Evolutionary conservation across 2,329 filamentous ascomycete genomes (phyloP), one percentile per base, ranked within the genome.

Genomic region (Exophiala phaeomuriformis): DNA sequence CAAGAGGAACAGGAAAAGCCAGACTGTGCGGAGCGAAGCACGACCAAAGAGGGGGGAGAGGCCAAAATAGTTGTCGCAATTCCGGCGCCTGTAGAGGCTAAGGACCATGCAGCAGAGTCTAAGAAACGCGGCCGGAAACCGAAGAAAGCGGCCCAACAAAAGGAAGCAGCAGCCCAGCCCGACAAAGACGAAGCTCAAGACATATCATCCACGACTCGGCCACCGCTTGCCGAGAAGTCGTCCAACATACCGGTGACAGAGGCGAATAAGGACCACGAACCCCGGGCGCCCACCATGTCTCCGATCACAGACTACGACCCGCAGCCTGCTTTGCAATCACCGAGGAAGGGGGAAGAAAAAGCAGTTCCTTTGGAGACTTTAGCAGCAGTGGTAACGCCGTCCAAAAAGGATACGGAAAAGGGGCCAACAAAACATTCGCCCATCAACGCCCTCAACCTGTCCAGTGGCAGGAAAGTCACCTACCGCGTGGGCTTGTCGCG

Each of bases 91-190:
- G 8, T 37, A 36, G 56, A 58, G 45, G 8, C 32, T 46, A 51
- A 57, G 36, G 49, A 44, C 33, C 29, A 37, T 33, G 39, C 40
- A 39, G 35, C 50, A n/a, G 59, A 43, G 41, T 57, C 59, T 48
- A 63, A 63, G 55, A 63, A 63, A 47, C 57, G 61, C 35, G 61
- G 61, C 6, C 52, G 61, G 12, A 63, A 58, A 47, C 55, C 57
- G 4, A 63, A 62, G 47, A 62, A 61, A 41, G 1, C 19, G 19
- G 10, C 12, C 5, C 37, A 47, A 45, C 48, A 50, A 44, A 48
- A 52, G 31, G 31, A 43, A 37, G 52, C 52, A 19, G 19, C 47
- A 19, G 19, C 47, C 35, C 42, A 41, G 12, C 10, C 30, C 9
- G 49, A 27, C 5, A 41, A 56, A n/a, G 47, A 44, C 27, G 49